Evolutionary conservation across 352 stramenopile genomes (phyloP).

Genomic region (Phytophthora fragariaefolia): DNA sequence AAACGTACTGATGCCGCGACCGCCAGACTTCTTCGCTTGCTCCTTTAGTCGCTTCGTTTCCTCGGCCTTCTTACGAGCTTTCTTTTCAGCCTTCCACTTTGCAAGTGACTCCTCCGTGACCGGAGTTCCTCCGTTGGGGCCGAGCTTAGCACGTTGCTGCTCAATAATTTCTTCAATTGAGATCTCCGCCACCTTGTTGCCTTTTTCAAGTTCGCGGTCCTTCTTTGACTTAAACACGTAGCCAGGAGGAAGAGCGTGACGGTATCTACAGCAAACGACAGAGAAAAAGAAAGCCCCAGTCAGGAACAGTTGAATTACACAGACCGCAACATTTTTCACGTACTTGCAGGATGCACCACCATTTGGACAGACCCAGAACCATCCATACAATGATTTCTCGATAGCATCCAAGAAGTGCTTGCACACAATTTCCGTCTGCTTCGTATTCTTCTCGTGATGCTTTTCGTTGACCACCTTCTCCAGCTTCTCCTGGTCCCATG

Average conservation of each 20-base stretch:
- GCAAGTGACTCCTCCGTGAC: constrained; percentile 90
- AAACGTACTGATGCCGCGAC: constrained; percentile 84
- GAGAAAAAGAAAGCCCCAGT: constrained; percentile 1
- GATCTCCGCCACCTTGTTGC: constrained; percentile 84
- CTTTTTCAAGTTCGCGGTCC: constrained; percentile 85
- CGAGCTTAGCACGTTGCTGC: constrained; percentile 88
- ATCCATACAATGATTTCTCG: constrained; percentile 90
- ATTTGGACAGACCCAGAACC: constrained; percentile 92
- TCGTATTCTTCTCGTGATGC: constrained; percentile 82
- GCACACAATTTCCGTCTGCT: constrained; percentile 90
- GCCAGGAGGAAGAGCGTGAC: constrained; percentile 86
- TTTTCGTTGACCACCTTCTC: constrained; percentile 88
- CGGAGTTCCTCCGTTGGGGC: constrained; percentile 82
- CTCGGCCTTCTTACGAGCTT: constrained; percentile 73
- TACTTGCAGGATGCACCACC: constrained; percentile 82
- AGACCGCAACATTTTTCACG: constrained; percentile 13
- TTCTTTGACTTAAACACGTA: constrained; percentile 92
- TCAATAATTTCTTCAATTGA: constrained; percentile 93
- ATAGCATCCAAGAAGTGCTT: constrained; percentile 92
- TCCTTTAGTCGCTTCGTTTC: constrained; percentile 88
- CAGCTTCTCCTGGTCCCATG: constrained; percentile 90
- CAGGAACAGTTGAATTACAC: background rate
- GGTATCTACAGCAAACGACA: constrained; percentile 57
- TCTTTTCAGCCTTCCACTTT: constrained; percentile 91
- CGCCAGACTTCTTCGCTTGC: constrained; percentile 85